Conservation (phyloP, 306 rosid genomes). For the Dryas octopetala region DNA sequence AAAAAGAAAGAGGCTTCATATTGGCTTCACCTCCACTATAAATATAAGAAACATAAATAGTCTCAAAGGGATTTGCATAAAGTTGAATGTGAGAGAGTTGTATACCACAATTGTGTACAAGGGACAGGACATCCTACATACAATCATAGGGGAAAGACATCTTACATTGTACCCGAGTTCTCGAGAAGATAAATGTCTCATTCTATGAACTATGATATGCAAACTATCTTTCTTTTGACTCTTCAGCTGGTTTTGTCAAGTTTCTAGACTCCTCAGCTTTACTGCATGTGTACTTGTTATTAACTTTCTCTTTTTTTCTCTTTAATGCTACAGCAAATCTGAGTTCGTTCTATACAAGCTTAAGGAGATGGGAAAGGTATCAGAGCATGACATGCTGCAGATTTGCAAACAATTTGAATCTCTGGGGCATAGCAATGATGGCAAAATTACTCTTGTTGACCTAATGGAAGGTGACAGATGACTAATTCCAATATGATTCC, state of each 20-base stretch:
- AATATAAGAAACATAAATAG: too few species aligned
- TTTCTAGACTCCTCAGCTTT: neutral
- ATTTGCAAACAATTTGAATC: conserved; percentile 62
- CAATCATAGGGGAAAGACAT: too few species aligned
- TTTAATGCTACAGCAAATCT: conserved; percentile 45
- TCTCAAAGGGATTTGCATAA: too few species aligned
- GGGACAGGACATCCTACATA: too few species aligned
- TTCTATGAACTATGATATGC: neutral
- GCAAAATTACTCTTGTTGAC: conserved; percentile 62
- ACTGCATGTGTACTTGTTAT: neutral
- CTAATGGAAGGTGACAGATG: conserved; percentile 41
- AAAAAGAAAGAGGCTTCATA: too few species aligned
- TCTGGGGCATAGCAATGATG: conserved; percentile 41
- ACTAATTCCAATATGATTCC: conserved; percentile 15
- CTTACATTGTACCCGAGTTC: too few species aligned
- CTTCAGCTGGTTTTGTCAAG: too few species aligned
- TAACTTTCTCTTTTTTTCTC: neutral
- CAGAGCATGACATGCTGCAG: conserved; percentile 50
- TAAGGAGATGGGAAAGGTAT: conserved; percentile 64
- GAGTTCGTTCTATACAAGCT: conserved; percentile 77
- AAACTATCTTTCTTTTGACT: neutral
- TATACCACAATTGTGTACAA: too few species aligned
- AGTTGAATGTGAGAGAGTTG: too few species aligned
- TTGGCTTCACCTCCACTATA: too few species aligned
- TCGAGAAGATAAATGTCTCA: neutral